These are phyloP conservation scores for Cutaneotrichosporon sp. DNA, from an alignment of 1,284 basidiomycete genomes.

Conservation along the genomic window DNA sequence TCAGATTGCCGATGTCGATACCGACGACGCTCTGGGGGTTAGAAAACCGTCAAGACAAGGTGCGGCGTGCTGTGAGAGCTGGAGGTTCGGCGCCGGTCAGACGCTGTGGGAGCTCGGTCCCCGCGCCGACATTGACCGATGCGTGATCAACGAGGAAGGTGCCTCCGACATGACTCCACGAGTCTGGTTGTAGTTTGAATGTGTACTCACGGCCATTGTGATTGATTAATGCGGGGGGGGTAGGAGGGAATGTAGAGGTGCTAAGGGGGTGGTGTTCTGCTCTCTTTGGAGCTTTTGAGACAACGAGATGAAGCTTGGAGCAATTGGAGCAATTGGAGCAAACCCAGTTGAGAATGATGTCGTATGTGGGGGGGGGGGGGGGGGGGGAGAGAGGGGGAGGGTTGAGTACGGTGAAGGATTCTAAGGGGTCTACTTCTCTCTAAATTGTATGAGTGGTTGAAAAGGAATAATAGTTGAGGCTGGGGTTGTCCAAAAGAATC, in stretches of 20 bases:
- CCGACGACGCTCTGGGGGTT: constrained; percentile 68
- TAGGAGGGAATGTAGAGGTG: not conserved
- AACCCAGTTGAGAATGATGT: not conserved
- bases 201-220: constrained; percentile 14
- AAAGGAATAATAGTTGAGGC: not conserved
- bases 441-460: too few species aligned
- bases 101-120: not conserved
- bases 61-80: not conserved
- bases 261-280: not conserved
- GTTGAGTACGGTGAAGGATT: not conserved
- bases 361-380: not conserved
- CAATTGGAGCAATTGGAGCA: not conserved
- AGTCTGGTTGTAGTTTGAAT: not conserved
- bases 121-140: not conserved
- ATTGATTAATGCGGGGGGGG: not conserved
- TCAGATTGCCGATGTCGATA: constrained; percentile 83
- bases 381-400: too few species aligned
- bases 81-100: not conserved
- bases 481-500: not conserved
- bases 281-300: constrained; percentile 10
- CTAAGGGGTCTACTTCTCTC: not conserved
- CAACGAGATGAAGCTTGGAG: not conserved
- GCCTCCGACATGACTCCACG: not conserved
- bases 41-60: not conserved
- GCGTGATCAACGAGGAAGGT: not conserved